These are phyloP conservation scores for Phaeophleospora eucalypticola DNA, from an alignment of 2,329 filamentous ascomycete genomes.

Conservation along the genomic window DNA sequence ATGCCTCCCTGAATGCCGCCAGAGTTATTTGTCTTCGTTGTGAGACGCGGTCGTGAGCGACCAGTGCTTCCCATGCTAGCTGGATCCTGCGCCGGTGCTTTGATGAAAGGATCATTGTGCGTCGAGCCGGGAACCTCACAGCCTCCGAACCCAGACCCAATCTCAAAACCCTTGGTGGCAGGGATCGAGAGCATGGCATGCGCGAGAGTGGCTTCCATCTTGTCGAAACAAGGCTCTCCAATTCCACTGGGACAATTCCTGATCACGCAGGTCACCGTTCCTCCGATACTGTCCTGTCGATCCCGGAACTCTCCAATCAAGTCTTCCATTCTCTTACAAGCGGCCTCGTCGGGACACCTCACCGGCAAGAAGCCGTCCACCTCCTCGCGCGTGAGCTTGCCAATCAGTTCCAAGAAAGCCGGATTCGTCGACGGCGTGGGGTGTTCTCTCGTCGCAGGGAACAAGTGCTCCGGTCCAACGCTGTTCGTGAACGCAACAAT, in stretches of 20 bases:
- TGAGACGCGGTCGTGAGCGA: constrained; percentile 56
- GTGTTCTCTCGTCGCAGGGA: constrained; percentile 64
- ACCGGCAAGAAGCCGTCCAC: constrained; percentile 85
- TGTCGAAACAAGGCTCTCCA: constrained; percentile 92
- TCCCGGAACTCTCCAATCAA: constrained; percentile 75
- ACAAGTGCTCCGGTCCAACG: constrained; percentile 74
- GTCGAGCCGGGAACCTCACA: constrained; percentile 80
- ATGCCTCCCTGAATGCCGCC: constrained; percentile 95
- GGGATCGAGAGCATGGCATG: constrained; percentile 96
- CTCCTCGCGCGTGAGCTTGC: constrained; percentile 65
- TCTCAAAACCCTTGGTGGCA: constrained; percentile 91
- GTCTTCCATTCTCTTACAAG: constrained; percentile 68
- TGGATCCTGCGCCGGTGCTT: constrained; percentile 46
- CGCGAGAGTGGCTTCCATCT: constrained; percentile 84
- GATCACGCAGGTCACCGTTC: constrained; percentile 91
- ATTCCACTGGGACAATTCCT: constrained; percentile 78
- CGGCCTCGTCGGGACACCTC: constrained; percentile 70
- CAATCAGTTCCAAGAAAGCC: constrained; percentile 68
- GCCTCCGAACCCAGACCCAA: constrained; percentile 87
- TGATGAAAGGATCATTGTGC: constrained; percentile 86
- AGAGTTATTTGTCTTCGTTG: constrained; percentile 90
- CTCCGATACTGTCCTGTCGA: constrained; percentile 81
- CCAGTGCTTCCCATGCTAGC: too few species aligned
- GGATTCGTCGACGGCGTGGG: constrained; percentile 71
- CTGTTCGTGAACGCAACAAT: constrained; percentile 88